Evolutionary conservation across 1,284 basidiomycete species (phyloP).

Genomic region (Apiotrichum brassicae): DNA sequence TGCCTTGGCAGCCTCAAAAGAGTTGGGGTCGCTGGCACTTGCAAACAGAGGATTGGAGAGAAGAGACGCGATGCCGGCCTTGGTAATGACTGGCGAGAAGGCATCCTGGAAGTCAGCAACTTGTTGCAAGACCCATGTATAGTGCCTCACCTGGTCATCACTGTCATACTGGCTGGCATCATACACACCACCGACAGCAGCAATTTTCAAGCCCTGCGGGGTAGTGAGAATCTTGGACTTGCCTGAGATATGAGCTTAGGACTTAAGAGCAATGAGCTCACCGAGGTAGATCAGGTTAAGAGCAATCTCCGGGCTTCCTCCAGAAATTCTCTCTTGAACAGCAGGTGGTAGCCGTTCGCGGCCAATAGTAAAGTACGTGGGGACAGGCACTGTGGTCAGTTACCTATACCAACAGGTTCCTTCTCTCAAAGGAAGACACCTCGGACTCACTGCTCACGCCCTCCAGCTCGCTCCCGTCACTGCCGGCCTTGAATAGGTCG

Average conservation of each 20-base stretch:
- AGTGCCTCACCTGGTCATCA: constrained; percentile 6
- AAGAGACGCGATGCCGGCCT: constrained; percentile 62
- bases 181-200: constrained; percentile 72
- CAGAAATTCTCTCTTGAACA: constrained; percentile 67
- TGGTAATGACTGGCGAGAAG: constrained; percentile 62
- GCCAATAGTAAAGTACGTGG: constrained; percentile 89
- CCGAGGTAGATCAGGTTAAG: constrained; percentile 77
- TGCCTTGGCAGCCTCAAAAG: constrained; percentile 64
- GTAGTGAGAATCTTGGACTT: constrained; percentile 78
- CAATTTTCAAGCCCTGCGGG: constrained; percentile 74
- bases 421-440: no score
- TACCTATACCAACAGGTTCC: no score
- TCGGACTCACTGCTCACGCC: constrained; percentile 32
- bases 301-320: constrained; percentile 64
- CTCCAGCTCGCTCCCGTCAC: constrained; percentile 50
- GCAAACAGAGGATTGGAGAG: constrained; percentile 50
- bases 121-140: background rate
- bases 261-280: constrained; percentile 33
- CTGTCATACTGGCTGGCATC: constrained; percentile 55
- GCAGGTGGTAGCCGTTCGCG: constrained; percentile 62
- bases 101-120: constrained; percentile 54
- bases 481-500: constrained; percentile 74
- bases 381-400: constrained; percentile 61
- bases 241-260: constrained; percentile 50
- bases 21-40: constrained; percentile 44